Conservation (phyloP, 2,329 filamentous ascomycete genomes). For the Pseudomassariella vexata region DNA sequence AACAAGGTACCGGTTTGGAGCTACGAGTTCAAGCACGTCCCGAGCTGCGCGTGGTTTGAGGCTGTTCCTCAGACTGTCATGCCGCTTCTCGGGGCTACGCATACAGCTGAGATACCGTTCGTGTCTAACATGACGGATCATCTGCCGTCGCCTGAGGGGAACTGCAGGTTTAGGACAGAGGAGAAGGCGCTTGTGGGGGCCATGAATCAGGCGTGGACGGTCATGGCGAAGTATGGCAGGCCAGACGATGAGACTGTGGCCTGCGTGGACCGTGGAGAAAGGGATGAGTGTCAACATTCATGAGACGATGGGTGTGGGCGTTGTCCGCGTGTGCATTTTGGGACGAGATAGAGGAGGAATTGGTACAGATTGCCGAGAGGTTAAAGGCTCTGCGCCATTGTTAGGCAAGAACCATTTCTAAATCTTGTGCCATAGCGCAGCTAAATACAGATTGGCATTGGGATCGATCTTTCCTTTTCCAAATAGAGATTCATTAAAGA, state of each 20-base stretch:
- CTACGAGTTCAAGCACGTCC: constrained; percentile 16
- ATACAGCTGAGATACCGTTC: constrained; percentile 23
- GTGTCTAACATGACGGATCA: constrained; percentile 18
- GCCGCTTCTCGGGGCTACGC: constrained; percentile 15
- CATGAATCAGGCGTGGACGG: constrained; percentile 20
- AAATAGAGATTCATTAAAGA: too few relatives aligned
- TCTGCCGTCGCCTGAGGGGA: constrained; percentile 16
- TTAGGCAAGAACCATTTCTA: too few relatives aligned
- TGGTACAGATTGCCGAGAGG: not conserved
- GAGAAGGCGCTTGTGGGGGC: constrained; percentile 14
- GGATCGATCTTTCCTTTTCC: too few relatives aligned
- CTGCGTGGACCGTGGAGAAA: constrained; percentile 9
- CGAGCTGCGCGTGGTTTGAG: constrained; percentile 16
- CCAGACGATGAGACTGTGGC: constrained; percentile 14
- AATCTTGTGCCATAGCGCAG: too few relatives aligned
- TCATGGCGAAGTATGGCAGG: constrained; percentile 16
- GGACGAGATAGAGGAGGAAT: constrained; percentile 12
- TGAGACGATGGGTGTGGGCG: constrained; percentile 7
- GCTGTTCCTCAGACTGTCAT: constrained; percentile 10
- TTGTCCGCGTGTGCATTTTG: constrained; percentile 14
- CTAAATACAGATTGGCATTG: too few relatives aligned
- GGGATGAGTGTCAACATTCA: constrained; percentile 10
- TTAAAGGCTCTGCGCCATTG: too few relatives aligned
- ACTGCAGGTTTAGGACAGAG: constrained; percentile 14
- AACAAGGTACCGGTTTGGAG: constrained; percentile 15